Percentiles rank a stretch among this genome's conserved stretches.
phyloP scores from a whole-genome alignment of 2,329 filamentous ascomycete species.

The Seiridium unicorne region DNA sequence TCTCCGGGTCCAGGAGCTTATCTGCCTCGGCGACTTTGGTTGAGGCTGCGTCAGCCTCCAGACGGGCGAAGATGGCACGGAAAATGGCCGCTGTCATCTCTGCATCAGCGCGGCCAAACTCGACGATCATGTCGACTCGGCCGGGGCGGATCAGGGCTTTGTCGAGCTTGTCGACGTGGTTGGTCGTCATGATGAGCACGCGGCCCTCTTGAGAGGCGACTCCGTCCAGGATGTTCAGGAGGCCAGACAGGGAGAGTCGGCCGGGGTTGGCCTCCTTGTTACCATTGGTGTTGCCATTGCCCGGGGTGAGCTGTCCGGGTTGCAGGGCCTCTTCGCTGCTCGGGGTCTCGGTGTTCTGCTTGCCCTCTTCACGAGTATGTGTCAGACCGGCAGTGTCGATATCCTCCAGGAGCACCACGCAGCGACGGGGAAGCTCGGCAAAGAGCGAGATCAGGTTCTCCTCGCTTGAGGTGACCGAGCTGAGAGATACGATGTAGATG shows the following conservation, averaged over 20 bases:
- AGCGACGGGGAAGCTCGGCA: conserved; percentile 63
- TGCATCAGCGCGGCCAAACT: conserved; percentile 53
- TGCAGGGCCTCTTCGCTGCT: conserved; percentile 23
- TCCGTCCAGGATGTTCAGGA: conserved; percentile 81
- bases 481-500: conserved; percentile 71
- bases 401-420: conserved; percentile 73
- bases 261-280: conserved; percentile 14
- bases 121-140: conserved; percentile 58
- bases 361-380: conserved; percentile 46
- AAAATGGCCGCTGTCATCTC: conserved; percentile 55
- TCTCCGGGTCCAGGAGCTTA: conserved; percentile 27
- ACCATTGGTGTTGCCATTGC: conserved; percentile 23
- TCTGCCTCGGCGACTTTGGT: conserved; percentile 1
- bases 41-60: conserved; percentile 43
- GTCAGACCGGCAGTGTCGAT: conserved; percentile 73
- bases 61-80: conserved; percentile 53
- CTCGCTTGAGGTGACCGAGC: conserved; percentile 60
- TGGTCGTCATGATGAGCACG: conserved; percentile 66
- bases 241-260: conserved; percentile 68
- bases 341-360: background rate
- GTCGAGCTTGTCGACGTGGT: conserved; percentile 60
- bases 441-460: conserved; percentile 66
- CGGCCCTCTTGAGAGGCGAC: conserved; percentile 63
- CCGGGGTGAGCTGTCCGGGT: conserved; percentile 30
- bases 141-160: conserved; percentile 62